Percentiles rank a stretch among this genome's conserved stretches.
Conservation (phyloP, 2,329 filamentous ascomycete genomes). For the Colletotrichum lupini region DNA sequence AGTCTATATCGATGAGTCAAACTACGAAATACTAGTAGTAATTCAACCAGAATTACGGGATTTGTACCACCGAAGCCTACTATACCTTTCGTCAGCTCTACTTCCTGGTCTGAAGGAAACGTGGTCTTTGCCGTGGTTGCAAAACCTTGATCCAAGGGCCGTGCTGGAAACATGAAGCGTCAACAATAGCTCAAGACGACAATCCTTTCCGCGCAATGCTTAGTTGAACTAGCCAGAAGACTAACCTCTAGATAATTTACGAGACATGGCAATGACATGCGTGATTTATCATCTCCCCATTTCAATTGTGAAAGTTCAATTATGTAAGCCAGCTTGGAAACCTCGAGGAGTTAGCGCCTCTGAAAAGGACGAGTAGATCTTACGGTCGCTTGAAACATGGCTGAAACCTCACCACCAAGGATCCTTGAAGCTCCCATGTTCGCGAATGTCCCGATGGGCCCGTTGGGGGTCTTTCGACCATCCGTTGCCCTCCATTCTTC, state of each 20-base stretch:
- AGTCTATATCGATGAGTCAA: too few species aligned
- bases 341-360: background rate
- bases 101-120: too few species aligned
- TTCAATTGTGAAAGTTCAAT: background rate
- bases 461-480: background rate
- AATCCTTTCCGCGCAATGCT: background rate
- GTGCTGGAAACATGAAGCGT: background rate
- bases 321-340: background rate
- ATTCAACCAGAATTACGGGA: too few species aligned
- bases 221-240: too few species aligned
- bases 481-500: background rate
- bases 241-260: background rate
- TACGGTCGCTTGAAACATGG: conserved; percentile 12
- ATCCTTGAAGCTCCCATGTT: background rate
- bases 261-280: background rate
- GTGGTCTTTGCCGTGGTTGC: too few species aligned
- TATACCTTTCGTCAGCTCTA: too few species aligned
- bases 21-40: too few species aligned
- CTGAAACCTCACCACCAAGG: conserved; percentile 7
- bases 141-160: background rate
- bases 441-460: background rate
- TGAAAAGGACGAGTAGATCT: background rate
- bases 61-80: too few species aligned
- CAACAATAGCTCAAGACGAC: background rate
- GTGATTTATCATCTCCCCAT: too few species aligned